Conservation (phyloP, 805 yeast species). For the Starmerella lactis-condensi region DNA sequence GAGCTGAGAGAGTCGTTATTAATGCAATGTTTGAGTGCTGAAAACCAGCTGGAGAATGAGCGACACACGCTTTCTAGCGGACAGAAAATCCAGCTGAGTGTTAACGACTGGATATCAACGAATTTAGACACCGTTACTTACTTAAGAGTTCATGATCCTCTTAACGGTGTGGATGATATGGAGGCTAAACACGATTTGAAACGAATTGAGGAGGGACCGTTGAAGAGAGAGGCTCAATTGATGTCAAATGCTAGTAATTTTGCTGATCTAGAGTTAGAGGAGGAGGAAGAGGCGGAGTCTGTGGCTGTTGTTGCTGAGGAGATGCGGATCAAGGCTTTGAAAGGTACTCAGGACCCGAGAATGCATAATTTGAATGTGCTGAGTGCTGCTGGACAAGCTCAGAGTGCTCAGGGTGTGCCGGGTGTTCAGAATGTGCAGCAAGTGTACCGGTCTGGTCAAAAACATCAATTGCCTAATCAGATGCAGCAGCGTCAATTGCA, state of each 20-base stretch:
- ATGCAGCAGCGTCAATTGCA: conserved; percentile 2
- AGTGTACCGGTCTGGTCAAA: conserved; percentile 2
- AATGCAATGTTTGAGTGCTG: conserved; percentile 7
- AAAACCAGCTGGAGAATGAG: conserved; percentile 17
- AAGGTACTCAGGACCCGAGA: not conserved
- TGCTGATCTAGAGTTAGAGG: too few relatives aligned
- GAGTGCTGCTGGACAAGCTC: too few relatives aligned
- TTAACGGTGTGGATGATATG: conserved; percentile 12
- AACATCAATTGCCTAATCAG: not conserved
- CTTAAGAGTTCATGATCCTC: conserved; percentile 11
- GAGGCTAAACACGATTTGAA: conserved; percentile 15
- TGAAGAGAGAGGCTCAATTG: too few relatives aligned
- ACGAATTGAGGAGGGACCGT: too few relatives aligned
- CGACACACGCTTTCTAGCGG: conserved; percentile 3
- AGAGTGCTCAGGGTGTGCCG: not conserved
- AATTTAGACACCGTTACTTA: conserved; percentile 18
- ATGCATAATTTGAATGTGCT: too few relatives aligned
- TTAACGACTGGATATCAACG: conserved; percentile 15
- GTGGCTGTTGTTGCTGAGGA: not conserved
- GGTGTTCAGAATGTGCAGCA: not conserved
- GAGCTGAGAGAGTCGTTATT: conserved; percentile 17
- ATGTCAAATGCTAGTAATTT: too few relatives aligned
- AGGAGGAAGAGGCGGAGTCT: not conserved
- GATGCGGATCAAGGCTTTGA: not conserved
- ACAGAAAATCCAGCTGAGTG: conserved; percentile 9